phyloP scores from a whole-genome alignment of 2,329 filamentous ascomycete species.

The Verticillium nubilum region DNA sequence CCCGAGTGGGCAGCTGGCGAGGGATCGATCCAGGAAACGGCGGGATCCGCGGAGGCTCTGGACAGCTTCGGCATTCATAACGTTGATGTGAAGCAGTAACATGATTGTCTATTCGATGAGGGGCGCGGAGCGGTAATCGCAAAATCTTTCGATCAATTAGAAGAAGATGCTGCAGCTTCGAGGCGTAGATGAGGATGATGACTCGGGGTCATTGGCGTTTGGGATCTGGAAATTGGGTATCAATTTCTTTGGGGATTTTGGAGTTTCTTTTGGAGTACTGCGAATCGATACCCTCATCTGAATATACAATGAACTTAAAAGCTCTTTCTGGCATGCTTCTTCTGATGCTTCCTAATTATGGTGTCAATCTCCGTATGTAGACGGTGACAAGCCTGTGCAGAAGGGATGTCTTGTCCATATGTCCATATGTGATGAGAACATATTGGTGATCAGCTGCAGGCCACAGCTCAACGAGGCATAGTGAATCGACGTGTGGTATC shows the following conservation, averaged over 20 bases:
- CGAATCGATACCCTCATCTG: not conserved
- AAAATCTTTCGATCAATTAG: not conserved
- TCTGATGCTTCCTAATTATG: too few relatives aligned
- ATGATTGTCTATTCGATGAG: too few relatives aligned
- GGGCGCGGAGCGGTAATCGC: too few relatives aligned
- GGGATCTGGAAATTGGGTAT: not conserved
- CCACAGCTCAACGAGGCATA: too few relatives aligned
- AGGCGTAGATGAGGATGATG: not conserved
- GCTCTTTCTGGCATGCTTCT: too few relatives aligned
- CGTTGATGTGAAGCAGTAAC: not conserved
- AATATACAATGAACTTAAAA: not conserved
- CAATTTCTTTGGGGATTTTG: too few relatives aligned
- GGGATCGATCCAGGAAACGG: constrained; percentile 1
- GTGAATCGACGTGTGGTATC: not conserved
- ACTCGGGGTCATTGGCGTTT: not conserved
- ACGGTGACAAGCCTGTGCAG: too few relatives aligned
- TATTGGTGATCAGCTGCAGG: too few relatives aligned
- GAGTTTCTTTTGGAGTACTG: not conserved
- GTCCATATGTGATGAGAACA: too few relatives aligned
- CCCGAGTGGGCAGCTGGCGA: constrained; percentile 20
- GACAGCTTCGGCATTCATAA: not conserved
- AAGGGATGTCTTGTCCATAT: too few relatives aligned
- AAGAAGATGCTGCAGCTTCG: not conserved
- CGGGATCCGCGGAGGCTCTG: not conserved
- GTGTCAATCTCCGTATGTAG: too few relatives aligned